Base-by-base conservation (phyloP, 176 grass and related monocot genomes). In the Tuctoria greenei region DNA sequence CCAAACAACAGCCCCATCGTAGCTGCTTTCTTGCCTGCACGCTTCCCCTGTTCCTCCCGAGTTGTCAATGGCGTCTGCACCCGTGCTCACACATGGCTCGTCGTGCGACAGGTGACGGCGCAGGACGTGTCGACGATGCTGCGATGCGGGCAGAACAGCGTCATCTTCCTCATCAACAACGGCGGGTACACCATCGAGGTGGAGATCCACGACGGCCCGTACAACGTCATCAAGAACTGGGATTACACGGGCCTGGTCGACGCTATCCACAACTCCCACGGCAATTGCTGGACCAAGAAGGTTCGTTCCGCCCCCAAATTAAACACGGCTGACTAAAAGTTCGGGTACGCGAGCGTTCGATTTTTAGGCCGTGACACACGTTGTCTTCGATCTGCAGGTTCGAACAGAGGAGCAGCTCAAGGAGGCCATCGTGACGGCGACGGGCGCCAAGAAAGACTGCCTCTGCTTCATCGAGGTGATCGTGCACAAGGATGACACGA, bases 221-320 rank as follows among this genome's bases (percentile, higher is more conserved):
- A 91, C 84, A 91, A 91, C 71, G 85, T 91, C 39, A 91, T 91
- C 85, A 91, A 91, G 76, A 90, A 90, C 36, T 90, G 88, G 88
- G 80, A 90, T 76, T 90, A 90, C 67, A 90, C 79, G 55, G 88
- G 75, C 40, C 23, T 91, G 36, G 21, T 91, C 36, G 77, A 91
- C 18, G 89, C 89, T 54, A 91, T 91, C 60, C 78, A 85, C 67
- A 88, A 91, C 69, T 63, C 71, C 3, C 81, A 88, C 27, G 89
- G 77, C 47, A 78, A 37, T 66, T 90, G 88, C 80, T 90, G 88
- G 88, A 90, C 88, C 61, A 74, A 72, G 62, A 90, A 90, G 78
- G 87, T 90, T 6, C 31, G 43, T 45, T 45, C 31, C 31, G 31
- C 31, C 31, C 31, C 3, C 31, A 31, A 31, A 31, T n/a, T n/a